Evolutionary conservation across 345 rosid genomes (phyloP).

Genomic region (Brassica juncea): DNA sequence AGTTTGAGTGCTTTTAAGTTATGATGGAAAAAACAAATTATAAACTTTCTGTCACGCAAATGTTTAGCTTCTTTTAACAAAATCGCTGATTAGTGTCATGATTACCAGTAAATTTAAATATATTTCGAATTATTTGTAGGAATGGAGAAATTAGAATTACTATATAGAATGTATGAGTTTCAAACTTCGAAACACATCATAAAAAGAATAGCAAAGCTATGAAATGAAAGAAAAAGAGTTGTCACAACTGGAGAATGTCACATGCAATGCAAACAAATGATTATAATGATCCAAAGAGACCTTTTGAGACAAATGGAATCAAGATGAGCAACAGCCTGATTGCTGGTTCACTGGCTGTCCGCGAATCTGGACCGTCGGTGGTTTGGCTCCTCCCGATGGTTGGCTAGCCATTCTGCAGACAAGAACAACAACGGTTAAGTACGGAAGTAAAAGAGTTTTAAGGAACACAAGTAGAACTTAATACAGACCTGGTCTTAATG

Average conservation of each 20-base stretch:
- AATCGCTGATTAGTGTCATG: neutral
- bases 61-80: neutral
- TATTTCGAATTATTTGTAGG: neutral
- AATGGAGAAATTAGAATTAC: neutral
- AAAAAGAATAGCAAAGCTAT: conserved; percentile 9
- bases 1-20: neutral
- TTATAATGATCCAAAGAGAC: conserved; percentile 14
- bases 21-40: neutral
- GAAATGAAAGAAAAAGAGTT: neutral
- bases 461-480: neutral
- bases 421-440: neutral
- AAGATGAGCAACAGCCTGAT: conserved; percentile 75
- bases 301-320: conserved; percentile 21
- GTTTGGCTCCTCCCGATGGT: conserved; percentile 61
- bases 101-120: no score
- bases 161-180: neutral
- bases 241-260: no score
- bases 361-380: conserved; percentile 70
- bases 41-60: neutral
- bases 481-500: conserved; percentile 57
- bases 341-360: conserved; percentile 81
- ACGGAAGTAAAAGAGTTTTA: neutral
- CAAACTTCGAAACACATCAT: neutral
- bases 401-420: conserved; percentile 72
- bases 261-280: conserved; percentile 33